A percentile compares a stretch with the other conserved stretches of the same genome.
phyloP scores from a whole-genome alignment of 352 stramenopile genomes.

The Blastocystis sp. region DNA sequence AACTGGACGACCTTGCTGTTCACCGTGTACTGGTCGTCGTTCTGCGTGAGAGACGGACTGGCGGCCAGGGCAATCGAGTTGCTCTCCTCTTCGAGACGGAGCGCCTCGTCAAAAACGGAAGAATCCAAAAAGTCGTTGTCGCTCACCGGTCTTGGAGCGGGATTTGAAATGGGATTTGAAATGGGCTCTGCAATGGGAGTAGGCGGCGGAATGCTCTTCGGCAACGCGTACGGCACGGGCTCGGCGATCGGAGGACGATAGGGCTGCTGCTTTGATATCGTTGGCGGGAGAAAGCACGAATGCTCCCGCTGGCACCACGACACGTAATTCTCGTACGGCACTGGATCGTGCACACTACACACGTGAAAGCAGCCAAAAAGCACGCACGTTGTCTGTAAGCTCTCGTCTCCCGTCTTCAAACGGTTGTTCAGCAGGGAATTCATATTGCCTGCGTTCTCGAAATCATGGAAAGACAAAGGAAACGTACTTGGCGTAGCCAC shows the following conservation, averaged over 20 bases:
- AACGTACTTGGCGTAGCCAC: neutral
- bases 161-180: neutral
- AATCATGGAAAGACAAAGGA: neutral
- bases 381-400: slow-evolving; percentile 3
- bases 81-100: neutral
- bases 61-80: neutral
- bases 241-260: too few relatives aligned
- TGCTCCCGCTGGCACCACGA: slow-evolving; percentile 7
- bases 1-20: slow-evolving; percentile 41
- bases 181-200: neutral
- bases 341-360: neutral
- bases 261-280: neutral
- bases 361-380: neutral
- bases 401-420: neutral
- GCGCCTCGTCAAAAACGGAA: neutral
- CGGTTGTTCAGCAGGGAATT: neutral
- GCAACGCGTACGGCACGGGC: too few relatives aligned
- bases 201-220: too few relatives aligned
- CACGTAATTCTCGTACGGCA: neutral
- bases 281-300: neutral
- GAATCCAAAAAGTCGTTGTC: neutral
- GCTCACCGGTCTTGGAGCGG: neutral
- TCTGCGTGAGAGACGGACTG: neutral
- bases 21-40: neutral
- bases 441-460: neutral